Conservation (phyloP, 495 filamentous ascomycete species). For the Hamigera avellanea region DNA sequence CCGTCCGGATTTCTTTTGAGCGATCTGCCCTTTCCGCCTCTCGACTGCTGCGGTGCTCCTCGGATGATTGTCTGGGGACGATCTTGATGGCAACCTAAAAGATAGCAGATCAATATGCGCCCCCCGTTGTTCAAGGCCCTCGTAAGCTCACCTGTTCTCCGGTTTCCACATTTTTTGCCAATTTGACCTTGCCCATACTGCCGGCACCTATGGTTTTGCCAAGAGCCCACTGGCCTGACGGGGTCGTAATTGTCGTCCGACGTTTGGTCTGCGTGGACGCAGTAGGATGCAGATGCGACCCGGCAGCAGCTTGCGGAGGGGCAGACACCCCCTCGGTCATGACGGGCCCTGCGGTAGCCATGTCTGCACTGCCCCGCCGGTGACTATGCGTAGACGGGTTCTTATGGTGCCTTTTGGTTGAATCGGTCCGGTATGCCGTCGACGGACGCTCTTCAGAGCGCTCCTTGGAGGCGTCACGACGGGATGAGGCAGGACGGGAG, state of each 20-base stretch:
- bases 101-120: slow-evolving; percentile 4
- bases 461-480: slow-evolving; percentile 44
- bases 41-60: slow-evolving; percentile 68
- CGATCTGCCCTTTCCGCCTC: slow-evolving; percentile 83
- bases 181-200: slow-evolving; percentile 94
- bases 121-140: neutral
- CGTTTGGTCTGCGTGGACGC: slow-evolving; percentile 46
- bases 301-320: slow-evolving; percentile 32
- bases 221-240: slow-evolving; percentile 78
- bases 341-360: slow-evolving; percentile 33
- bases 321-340: slow-evolving; percentile 28
- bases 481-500: slow-evolving; percentile 34
- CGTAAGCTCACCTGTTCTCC: slow-evolving; percentile 57
- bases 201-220: slow-evolving; percentile 97
- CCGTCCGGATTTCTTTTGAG: slow-evolving; percentile 94
- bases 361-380: slow-evolving; percentile 43
- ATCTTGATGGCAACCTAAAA: slow-evolving; percentile 91
- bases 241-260: slow-evolving; percentile 72
- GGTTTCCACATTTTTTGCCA: slow-evolving; percentile 70
- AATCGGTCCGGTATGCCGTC: slow-evolving; percentile 39
- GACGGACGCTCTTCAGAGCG: slow-evolving; percentile 35
- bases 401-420: slow-evolving; percentile 29
- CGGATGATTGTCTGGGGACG: slow-evolving; percentile 78
- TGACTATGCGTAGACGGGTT: slow-evolving; percentile 32
- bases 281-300: slow-evolving; percentile 14